A percentile compares a stretch with the other conserved stretches of the same genome.
phyloP scores from a whole-genome alignment of 2,329 filamentous ascomycete species.

The Drechslerella stenobrocha region DNA sequence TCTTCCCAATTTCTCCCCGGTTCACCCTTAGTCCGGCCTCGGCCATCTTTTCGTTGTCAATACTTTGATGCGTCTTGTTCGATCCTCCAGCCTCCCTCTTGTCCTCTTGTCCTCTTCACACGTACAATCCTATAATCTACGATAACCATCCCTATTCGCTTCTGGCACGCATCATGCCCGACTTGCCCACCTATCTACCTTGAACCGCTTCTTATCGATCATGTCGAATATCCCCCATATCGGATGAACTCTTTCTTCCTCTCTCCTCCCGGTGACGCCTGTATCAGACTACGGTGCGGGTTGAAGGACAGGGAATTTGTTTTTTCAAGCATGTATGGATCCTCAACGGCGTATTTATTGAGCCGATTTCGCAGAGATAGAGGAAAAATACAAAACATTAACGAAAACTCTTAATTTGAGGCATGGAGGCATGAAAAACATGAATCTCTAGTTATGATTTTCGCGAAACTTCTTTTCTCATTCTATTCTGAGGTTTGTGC shows the following conservation, averaged over 20 bases:
- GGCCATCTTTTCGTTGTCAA: conserved; percentile 3
- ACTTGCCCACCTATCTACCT: not conserved
- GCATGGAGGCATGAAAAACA: too few species aligned
- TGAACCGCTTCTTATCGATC: not conserved
- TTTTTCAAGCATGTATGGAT: conserved; percentile 19
- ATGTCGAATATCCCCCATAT: not conserved
- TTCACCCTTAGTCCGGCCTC: not conserved
- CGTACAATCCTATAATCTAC: conserved; percentile 7
- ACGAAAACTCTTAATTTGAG: not conserved
- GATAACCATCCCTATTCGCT: not conserved
- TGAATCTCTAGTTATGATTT: too few species aligned
- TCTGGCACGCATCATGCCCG: not conserved
- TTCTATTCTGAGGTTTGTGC: too few species aligned
- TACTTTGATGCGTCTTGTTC: conserved; percentile 5
- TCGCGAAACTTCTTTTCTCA: too few species aligned
- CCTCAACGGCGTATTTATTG: conserved; percentile 46
- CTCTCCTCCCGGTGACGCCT: not conserved
- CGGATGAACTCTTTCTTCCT: not conserved
- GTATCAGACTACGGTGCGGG: not conserved
- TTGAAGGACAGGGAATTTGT: not conserved
- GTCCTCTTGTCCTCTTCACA: not conserved
- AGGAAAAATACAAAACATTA: conserved; percentile 2
- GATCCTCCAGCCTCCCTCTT: conserved; percentile 3
- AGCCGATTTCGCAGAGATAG: conserved; percentile 17
- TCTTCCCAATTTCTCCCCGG: not conserved